Conservation (phyloP, 345 rosid genomes). For the Durio zibethinus region DNA sequence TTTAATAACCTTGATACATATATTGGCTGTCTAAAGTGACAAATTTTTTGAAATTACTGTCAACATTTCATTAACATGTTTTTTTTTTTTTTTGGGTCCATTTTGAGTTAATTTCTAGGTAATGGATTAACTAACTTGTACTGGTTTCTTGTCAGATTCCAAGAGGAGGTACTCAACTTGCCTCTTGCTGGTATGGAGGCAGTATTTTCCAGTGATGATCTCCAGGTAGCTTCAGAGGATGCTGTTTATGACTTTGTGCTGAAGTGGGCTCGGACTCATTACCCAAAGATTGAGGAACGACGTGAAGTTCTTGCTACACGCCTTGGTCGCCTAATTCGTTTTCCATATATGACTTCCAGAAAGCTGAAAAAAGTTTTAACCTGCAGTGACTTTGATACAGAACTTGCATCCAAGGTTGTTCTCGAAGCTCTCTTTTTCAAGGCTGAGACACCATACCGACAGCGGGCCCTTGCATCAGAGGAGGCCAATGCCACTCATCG, state of each 20-base stretch:
- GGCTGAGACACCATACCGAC: constrained; percentile 55
- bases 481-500: constrained; percentile 30
- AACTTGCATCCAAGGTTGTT: constrained; percentile 54
- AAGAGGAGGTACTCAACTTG: constrained; percentile 63
- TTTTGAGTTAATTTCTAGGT: background rate
- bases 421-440: constrained; percentile 78
- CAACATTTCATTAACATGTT: background rate
- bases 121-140: background rate
- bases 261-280: constrained; percentile 68
- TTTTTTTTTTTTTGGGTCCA: background rate
- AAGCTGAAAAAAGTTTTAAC: constrained; percentile 65
- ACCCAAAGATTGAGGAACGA: constrained; percentile 61
- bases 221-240: constrained; percentile 70
- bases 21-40: background rate
- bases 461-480: constrained; percentile 43
- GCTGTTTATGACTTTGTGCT: constrained; percentile 62
- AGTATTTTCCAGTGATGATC: constrained; percentile 65
- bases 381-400: constrained; percentile 63
- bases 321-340: constrained; percentile 64
- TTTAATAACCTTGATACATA: background rate
- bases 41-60: background rate
- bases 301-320: constrained; percentile 48
- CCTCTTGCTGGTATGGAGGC: constrained; percentile 79
- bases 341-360: constrained; percentile 70
- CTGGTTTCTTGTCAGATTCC: constrained; percentile 41